phyloP scores from a whole-genome alignment of 2,329 filamentous ascomycete species.

The Nemania sp. region DNA sequence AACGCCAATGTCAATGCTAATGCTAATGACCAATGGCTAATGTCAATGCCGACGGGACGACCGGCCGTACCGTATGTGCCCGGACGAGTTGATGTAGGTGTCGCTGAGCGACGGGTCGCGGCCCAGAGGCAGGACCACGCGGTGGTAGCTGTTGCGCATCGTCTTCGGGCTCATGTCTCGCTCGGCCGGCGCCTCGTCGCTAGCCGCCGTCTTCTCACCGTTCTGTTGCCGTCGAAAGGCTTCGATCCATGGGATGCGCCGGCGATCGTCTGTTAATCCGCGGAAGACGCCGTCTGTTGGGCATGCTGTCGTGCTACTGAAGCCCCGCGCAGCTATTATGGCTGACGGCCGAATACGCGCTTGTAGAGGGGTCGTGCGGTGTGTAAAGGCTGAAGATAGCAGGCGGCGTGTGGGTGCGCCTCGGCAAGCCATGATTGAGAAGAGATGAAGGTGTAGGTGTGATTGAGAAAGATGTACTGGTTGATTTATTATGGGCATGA shows the following conservation, averaged over 20 bases:
- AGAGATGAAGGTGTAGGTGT: not conserved
- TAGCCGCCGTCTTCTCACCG: slow-evolving; percentile 35
- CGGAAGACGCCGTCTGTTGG: slow-evolving; percentile 44
- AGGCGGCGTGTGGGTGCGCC: slow-evolving; percentile 24
- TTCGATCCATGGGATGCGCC: slow-evolving; percentile 67
- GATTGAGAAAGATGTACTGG: too few relatives aligned
- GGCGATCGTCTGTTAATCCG: slow-evolving; percentile 41
- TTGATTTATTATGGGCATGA: too few relatives aligned
- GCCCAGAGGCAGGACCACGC: slow-evolving; percentile 69
- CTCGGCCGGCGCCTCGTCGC: slow-evolving; percentile 41
- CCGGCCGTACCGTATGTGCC: slow-evolving; percentile 65
- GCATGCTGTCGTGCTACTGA: slow-evolving; percentile 32
- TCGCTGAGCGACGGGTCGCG: slow-evolving; percentile 78
- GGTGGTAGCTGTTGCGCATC: slow-evolving; percentile 73
- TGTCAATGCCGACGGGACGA: not conserved
- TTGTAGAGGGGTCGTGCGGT: too few relatives aligned
- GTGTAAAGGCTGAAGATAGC: slow-evolving; percentile 11
- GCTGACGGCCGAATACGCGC: not conserved
- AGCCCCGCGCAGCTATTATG: slow-evolving; percentile 17
- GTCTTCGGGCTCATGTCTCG: slow-evolving; percentile 65
- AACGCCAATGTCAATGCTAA: too few relatives aligned
- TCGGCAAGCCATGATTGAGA: slow-evolving; percentile 26
- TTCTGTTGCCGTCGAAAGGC: slow-evolving; percentile 61
- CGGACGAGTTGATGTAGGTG: slow-evolving; percentile 75
- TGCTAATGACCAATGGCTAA: too few relatives aligned